These are phyloP conservation scores for Serendipita sp. DNA, from an alignment of 768 basidiomycete species.

Conservation along the genomic window DNA sequence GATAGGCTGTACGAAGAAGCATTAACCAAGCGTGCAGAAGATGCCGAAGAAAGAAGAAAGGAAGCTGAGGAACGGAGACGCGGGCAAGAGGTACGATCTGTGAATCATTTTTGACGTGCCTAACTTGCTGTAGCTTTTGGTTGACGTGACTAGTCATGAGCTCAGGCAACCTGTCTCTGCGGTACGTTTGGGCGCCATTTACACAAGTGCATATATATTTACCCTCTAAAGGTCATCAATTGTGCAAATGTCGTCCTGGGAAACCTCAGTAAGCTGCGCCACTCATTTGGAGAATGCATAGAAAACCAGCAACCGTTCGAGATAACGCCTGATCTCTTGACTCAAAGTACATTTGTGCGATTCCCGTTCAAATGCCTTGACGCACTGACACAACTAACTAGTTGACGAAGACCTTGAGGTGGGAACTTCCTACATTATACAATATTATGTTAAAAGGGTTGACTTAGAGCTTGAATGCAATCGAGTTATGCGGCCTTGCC, in stretches of 20 bases:
- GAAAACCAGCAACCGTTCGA: neutral
- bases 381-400: constrained; percentile 3
- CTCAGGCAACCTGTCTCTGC: constrained; percentile 19
- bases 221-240: constrained; percentile 14
- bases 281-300: constrained; percentile 12
- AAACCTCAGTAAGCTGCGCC: constrained; percentile 18
- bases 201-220: neutral
- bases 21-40: constrained; percentile 14
- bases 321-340: neutral
- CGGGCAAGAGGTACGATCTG: constrained; percentile 17
- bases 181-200: neutral
- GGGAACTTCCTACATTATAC: neutral
- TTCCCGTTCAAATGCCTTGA: too few species aligned
- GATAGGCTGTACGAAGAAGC: neutral
- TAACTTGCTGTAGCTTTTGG: constrained; percentile 19
- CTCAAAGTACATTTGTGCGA: neutral
- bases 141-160: constrained; percentile 25
- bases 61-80: constrained; percentile 20
- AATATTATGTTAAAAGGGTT: neutral
- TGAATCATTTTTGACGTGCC: neutral
- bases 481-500: constrained; percentile 21
- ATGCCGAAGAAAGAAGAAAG: constrained; percentile 17
- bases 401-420: constrained; percentile 19
- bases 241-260: constrained; percentile 22
- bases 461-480: constrained; percentile 23